Evolutionary conservation across 1,139 yeast species (phyloP), one percentile per base, ranked within the genome.

Genomic region (Taphrina deformans): DNA sequence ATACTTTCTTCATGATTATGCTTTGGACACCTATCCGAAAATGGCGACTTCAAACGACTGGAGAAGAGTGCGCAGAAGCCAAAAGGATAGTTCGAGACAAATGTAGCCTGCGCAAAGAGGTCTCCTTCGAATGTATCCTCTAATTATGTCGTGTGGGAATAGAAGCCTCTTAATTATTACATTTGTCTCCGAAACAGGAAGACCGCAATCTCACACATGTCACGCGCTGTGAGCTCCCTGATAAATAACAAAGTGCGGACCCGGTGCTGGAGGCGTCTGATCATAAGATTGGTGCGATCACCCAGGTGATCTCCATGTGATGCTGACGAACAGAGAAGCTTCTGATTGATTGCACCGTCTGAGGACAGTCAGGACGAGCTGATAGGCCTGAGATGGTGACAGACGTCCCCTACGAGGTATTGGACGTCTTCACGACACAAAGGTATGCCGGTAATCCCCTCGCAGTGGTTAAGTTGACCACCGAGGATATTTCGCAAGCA

Each of bases 1-100:
- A 52, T 27, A 65, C 67, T 21, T 65, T 59, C 40, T 59, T 59
- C 63, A 59, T 59, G 2, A 9, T 10, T 48, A n/a, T n/a, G n/a
- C n/a, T n/a, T n/a, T n/a, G n/a, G n/a, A n/a, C n/a, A n/a, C n/a
- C n/a, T n/a, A n/a, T n/a, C n/a, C n/a, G n/a, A n/a, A n/a, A n/a
- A n/a, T n/a, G n/a, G 53, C 23, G 23, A 18, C 18, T 12, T 38
- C 41, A 38, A 38, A 38, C 1, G 18, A 18, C 5, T 38, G 41
- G 16, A 2, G 7, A 9, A 38, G n/a, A 12, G 12, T 38, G 41
- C 33, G 33, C 33, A 6, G 33, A 6, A 6, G 33, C 33, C 10
- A 29, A n/a, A n/a, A n/a, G n/a, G n/a, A n/a, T n/a, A n/a, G n/a
- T n/a, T n/a, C n/a, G n/a, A n/a, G n/a, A n/a, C n/a, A n/a, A n/a